Percentiles rank a stretch among this genome's conserved stretches.
phyloP scores from a whole-genome alignment of 2,329 filamentous ascomycete genomes.

The Scytalidium sp. region DNA sequence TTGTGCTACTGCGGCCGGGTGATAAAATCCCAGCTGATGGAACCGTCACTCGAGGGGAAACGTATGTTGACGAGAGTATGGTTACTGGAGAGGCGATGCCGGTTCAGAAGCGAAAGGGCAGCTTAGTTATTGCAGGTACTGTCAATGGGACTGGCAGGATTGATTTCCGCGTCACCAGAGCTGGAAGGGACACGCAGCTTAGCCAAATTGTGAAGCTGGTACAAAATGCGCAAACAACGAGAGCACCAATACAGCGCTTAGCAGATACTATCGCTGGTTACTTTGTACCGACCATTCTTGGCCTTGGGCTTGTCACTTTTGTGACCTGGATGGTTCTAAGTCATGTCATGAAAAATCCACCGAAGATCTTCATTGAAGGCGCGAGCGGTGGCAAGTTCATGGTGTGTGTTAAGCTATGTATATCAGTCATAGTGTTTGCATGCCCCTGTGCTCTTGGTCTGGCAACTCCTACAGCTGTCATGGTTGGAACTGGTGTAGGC shows the following conservation, averaged over 20 bases:
- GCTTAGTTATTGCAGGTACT: conserved; percentile 82
- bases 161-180: conserved; percentile 88
- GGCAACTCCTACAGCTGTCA: conserved; percentile 93
- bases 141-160: conserved; percentile 91
- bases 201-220: conserved; percentile 99
- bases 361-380: conserved; percentile 78
- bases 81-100: conserved; percentile 97
- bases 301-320: conserved; percentile 83
- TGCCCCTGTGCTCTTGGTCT: conserved; percentile 96
- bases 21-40: conserved; percentile 98
- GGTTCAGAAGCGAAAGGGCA: conserved; percentile 81
- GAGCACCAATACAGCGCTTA: conserved; percentile 90
- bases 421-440: conserved; percentile 97
- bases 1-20: conserved; percentile 88
- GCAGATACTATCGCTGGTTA: conserved; percentile 90
- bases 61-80: conserved; percentile 96
- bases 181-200: conserved; percentile 91
- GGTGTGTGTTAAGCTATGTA: conserved; percentile 96
- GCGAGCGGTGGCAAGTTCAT: conserved; percentile 88
- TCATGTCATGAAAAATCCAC: conserved; percentile 79
- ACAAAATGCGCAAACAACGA: conserved; percentile 91
- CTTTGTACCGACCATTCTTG: conserved; percentile 87
- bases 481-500: conserved; percentile 97
- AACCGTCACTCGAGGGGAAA: conserved; percentile 80
- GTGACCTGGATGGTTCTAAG: conserved; percentile 92